These are phyloP conservation scores for Thermothielavioides terrestris DNA, from an alignment of 495 filamentous ascomycete species.

Conservation along the genomic window DNA sequence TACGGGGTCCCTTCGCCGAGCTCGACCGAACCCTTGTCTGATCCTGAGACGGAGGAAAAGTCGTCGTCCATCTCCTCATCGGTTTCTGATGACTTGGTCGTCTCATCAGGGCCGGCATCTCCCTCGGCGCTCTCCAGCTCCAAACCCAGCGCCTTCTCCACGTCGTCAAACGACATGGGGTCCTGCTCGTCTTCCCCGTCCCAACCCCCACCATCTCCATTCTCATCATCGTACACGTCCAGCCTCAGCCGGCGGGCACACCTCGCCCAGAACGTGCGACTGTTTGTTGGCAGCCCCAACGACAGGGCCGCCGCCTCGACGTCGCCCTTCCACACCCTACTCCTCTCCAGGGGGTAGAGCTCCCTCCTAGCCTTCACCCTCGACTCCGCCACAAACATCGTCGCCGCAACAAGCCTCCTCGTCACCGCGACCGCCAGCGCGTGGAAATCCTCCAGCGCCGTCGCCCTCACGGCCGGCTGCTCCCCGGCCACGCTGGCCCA, in stretches of 20 bases:
- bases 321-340: slow-evolving; percentile 48
- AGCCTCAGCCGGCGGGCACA: slow-evolving; percentile 52
- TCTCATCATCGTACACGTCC: slow-evolving; percentile 40
- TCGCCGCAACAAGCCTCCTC: slow-evolving; percentile 55
- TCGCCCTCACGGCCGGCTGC: slow-evolving; percentile 55
- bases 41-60: background rate
- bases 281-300: slow-evolving; percentile 38
- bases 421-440: slow-evolving; percentile 58
- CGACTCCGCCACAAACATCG: slow-evolving; percentile 57
- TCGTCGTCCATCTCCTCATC: slow-evolving; percentile 18
- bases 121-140: slow-evolving; percentile 7
- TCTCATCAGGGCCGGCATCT: slow-evolving; percentile 6
- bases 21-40: slow-evolving; percentile 4
- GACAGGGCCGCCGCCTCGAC: slow-evolving; percentile 56
- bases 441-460: slow-evolving; percentile 65
- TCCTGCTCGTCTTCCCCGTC: slow-evolving; percentile 11
- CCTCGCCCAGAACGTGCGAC: slow-evolving; percentile 49
- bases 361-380: slow-evolving; percentile 36
- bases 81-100: slow-evolving; percentile 13
- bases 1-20: background rate
- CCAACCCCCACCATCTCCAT: slow-evolving; percentile 13
- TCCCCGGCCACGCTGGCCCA: slow-evolving; percentile 50
- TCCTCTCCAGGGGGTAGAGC: slow-evolving; percentile 23
- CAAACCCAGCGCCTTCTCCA: slow-evolving; percentile 36
- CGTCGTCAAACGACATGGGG: slow-evolving; percentile 44